These are phyloP conservation scores for Penicillium subrubescens DNA, from an alignment of 495 filamentous ascomycete genomes.

Conservation along the genomic window DNA sequence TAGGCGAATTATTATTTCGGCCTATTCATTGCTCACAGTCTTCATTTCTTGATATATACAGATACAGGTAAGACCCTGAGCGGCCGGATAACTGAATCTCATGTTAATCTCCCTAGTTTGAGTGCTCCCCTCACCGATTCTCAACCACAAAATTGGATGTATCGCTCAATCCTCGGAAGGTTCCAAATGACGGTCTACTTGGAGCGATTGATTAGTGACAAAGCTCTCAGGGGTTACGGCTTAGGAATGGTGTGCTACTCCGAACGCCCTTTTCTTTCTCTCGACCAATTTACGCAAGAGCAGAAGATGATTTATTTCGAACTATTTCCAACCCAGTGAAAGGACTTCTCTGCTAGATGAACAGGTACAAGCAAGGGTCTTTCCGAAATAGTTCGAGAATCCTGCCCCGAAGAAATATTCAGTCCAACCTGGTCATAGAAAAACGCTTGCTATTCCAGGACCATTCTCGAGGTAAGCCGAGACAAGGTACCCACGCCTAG, in stretches of 20 bases:
- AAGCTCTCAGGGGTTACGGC: too few relatives aligned
- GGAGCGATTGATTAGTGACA: too few relatives aligned
- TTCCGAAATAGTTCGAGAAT: neutral
- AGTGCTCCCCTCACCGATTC: neutral
- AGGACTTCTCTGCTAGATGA: neutral
- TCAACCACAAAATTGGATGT: conserved; percentile 1
- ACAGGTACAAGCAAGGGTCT: neutral
- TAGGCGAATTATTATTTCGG: neutral
- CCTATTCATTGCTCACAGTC: neutral
- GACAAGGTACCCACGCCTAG: neutral
- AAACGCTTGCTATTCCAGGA: neutral
- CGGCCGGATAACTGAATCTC: neutral
- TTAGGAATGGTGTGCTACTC: too few relatives aligned
- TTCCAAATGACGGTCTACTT: neutral
- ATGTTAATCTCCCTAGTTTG: neutral
- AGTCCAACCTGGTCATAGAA: neutral
- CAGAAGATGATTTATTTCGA: neutral
- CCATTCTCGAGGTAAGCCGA: neutral
- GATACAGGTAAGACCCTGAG: neutral
- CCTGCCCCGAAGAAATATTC: neutral
- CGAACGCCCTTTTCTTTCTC: too few relatives aligned
- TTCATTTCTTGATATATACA: neutral
- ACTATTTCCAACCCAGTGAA: neutral
- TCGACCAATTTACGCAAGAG: too few relatives aligned
- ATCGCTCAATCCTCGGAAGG: neutral